A percentile compares a stretch with the other conserved stretches of the same genome.
These are phyloP conservation scores for Boletellus deceptivus DNA, from an alignment of 1,284 basidiomycete genomes.

Conservation along the genomic window DNA sequence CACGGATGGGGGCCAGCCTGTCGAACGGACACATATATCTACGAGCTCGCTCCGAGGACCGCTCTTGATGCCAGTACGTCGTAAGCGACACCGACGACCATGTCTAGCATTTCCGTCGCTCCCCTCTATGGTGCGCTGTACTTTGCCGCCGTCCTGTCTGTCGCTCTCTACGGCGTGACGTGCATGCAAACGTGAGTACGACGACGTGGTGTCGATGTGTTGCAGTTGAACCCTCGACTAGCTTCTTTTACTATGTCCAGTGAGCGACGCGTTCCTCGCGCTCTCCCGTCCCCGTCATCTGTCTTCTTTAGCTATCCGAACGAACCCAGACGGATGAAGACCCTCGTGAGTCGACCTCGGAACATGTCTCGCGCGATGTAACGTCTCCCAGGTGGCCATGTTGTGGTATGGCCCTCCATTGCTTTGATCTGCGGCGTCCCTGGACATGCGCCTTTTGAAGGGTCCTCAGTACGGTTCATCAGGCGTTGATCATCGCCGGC, in stretches of 20 bases:
- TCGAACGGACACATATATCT: not conserved
- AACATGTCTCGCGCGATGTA: not conserved
- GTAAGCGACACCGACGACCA: not conserved
- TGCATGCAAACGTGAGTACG: constrained; percentile 10
- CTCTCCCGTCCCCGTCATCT: not conserved
- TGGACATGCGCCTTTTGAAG: not conserved
- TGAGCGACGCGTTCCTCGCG: not conserved
- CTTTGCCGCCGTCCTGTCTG: not conserved
- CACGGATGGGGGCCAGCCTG: no score
- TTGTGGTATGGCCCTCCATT: not conserved
- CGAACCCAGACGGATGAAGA: constrained; percentile 7
- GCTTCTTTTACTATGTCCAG: constrained; percentile 19
- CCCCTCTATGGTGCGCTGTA: constrained; percentile 2
- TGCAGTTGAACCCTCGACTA: not conserved
- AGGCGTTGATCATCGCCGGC: not conserved
- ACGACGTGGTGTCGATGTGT: not conserved
- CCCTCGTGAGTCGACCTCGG: constrained; percentile 7
- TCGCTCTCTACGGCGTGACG: not conserved
- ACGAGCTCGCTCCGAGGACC: no score
- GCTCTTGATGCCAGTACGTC: not conserved
- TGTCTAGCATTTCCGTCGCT: not conserved
- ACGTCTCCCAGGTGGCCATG: constrained; percentile 6
- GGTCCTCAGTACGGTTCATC: not conserved
- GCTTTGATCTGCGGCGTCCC: not conserved
- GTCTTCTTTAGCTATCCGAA: constrained; percentile 6